Conservation (phyloP, 306 rosid species). For the Acacia crassicarpa region DNA sequence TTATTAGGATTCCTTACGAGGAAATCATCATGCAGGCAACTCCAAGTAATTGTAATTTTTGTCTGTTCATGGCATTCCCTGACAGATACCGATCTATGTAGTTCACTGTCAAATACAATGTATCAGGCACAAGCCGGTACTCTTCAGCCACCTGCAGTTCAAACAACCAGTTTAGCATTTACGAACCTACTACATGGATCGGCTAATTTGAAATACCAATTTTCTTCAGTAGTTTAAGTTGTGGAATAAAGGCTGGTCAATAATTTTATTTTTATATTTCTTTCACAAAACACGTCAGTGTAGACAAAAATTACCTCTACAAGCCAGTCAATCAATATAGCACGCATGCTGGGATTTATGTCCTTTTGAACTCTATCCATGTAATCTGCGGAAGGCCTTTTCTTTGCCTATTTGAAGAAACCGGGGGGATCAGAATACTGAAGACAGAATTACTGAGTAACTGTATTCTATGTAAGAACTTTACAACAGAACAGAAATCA, state of each 20-base stretch:
- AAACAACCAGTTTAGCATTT: conserved; percentile 24
- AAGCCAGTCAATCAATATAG: conserved; percentile 90
- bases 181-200: neutral
- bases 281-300: neutral
- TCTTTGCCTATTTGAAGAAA: conserved; percentile 60
- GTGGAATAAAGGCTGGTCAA: too few species aligned
- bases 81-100: conserved; percentile 92
- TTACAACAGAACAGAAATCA: too few species aligned
- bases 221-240: too few species aligned
- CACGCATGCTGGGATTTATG: conserved; percentile 82
- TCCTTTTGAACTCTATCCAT: conserved; percentile 91
- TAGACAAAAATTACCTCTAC: conserved; percentile 68
- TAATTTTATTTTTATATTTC: neutral
- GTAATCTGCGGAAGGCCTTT: conserved; percentile 84
- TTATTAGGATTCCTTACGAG: conserved; percentile 61
- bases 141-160: conserved; percentile 90
- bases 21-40: conserved; percentile 99
- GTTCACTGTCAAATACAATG: conserved; percentile 88
- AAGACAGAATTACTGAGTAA: neutral
- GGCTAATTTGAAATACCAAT: neutral
- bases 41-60: conserved; percentile 84
- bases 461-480: neutral
- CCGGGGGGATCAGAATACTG: neutral
- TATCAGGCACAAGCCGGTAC: conserved; percentile 94
- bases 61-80: conserved; percentile 85